These are phyloP conservation scores for Fusarium oligoseptatum DNA, from an alignment of 2,329 filamentous ascomycete species.

Conservation along the genomic window DNA sequence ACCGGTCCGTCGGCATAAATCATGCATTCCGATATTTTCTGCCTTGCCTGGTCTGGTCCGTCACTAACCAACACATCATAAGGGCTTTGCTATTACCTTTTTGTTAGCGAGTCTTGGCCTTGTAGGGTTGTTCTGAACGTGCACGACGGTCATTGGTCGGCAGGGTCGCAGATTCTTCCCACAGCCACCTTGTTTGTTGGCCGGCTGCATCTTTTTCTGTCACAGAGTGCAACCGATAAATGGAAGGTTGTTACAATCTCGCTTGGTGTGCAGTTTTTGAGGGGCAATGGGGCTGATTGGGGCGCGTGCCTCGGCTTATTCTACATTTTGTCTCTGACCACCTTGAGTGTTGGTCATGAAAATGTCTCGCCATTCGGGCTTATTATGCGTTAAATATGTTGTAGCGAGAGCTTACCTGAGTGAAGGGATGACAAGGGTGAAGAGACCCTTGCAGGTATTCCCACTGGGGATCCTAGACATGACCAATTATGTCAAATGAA, in stretches of 20 bases:
- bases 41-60: not conserved
- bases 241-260: not conserved
- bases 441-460: not conserved
- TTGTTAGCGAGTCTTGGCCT: not conserved
- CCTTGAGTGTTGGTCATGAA: not conserved
- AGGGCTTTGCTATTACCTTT: not conserved
- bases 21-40: not conserved
- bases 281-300: not conserved
- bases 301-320: not conserved
- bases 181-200: not conserved
- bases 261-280: not conserved
- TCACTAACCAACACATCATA: not conserved
- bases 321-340: not conserved
- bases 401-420: not conserved
- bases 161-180: not conserved
- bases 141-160: not conserved
- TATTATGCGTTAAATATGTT: not conserved
- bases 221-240: not conserved
- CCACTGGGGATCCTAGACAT: not conserved
- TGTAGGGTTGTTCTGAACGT: constrained; percentile 1
- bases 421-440: not conserved
- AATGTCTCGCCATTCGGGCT: not conserved
- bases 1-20: not conserved
- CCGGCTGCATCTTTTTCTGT: not conserved
- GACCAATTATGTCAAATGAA: not conserved